Conservation (phyloP, 202 grass and related monocot species). For the Setaria italica region DNA sequence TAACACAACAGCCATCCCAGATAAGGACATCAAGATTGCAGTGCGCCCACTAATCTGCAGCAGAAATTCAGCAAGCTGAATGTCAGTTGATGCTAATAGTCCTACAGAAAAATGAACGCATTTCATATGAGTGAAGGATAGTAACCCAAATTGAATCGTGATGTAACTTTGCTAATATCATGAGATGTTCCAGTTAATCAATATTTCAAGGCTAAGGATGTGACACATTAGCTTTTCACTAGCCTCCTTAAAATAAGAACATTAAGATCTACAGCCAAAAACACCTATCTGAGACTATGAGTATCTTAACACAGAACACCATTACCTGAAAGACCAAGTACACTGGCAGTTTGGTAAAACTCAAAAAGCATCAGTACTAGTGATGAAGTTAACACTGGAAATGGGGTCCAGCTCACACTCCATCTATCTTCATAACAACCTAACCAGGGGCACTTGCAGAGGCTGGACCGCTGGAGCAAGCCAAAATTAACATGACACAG, state of each 20-base stretch:
- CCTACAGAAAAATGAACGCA: background rate
- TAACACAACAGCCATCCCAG: constrained; percentile 51
- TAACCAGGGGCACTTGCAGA: background rate
- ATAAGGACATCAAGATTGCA: constrained; percentile 25
- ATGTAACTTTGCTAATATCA: background rate
- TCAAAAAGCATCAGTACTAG: background rate
- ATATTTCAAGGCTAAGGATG: background rate
- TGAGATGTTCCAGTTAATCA: background rate
- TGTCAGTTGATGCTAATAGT: background rate
- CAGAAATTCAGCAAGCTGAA: constrained; percentile 17
- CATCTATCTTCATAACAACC: background rate
- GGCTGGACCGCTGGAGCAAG: background rate
- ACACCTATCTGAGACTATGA: background rate
- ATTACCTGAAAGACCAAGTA: background rate
- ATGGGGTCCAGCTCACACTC: background rate
- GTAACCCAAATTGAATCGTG: background rate
- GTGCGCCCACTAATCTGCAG: constrained; percentile 21
- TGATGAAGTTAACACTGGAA: background rate
- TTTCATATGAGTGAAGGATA: background rate
- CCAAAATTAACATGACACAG: background rate
- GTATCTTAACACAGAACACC: background rate
- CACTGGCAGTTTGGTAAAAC: background rate
- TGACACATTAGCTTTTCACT: background rate
- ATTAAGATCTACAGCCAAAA: background rate
- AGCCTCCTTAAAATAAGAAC: background rate